These are phyloP conservation scores for Aspergillus intermedius DNA, from an alignment of 2,329 filamentous ascomycete genomes.

Conservation along the genomic window DNA sequence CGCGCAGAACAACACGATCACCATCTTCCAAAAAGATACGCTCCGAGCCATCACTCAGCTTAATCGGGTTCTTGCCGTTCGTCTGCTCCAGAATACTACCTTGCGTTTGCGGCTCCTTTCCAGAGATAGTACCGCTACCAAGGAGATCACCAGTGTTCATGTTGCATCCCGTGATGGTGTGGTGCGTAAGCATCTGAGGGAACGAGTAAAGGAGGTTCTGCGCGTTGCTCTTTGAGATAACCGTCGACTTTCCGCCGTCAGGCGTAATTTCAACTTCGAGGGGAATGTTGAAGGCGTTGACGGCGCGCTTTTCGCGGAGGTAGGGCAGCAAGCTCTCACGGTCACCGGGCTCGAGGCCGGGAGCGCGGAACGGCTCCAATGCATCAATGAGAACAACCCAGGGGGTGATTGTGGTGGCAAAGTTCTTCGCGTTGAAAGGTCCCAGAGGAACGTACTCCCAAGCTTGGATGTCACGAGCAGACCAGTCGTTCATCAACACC, in stretches of 20 bases:
- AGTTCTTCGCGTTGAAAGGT: slow-evolving; percentile 80
- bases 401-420: slow-evolving; percentile 67
- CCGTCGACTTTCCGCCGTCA: slow-evolving; percentile 47
- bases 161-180: slow-evolving; percentile 68
- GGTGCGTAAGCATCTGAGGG: slow-evolving; percentile 75
- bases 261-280: slow-evolving; percentile 55
- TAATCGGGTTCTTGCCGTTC: slow-evolving; percentile 59
- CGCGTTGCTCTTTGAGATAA: slow-evolving; percentile 55
- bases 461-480: slow-evolving; percentile 70
- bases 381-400: slow-evolving; percentile 76
- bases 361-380: slow-evolving; percentile 58
- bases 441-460: slow-evolving; percentile 82
- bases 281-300: slow-evolving; percentile 61
- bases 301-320: slow-evolving; percentile 53
- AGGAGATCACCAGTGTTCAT: slow-evolving; percentile 68
- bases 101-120: slow-evolving; percentile 50
- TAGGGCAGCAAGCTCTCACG: slow-evolving; percentile 54
- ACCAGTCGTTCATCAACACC: slow-evolving; percentile 84
- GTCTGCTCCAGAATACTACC: slow-evolving; percentile 70
- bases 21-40: slow-evolving; percentile 68
- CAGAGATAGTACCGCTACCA: slow-evolving; percentile 73
- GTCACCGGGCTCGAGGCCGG: slow-evolving; percentile 48
- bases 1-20: slow-evolving; percentile 61
- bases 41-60: slow-evolving; percentile 58
- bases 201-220: slow-evolving; percentile 74